Base-by-base conservation (phyloP, 1,139 yeast species). In the Kodamaea suecica region DNA sequence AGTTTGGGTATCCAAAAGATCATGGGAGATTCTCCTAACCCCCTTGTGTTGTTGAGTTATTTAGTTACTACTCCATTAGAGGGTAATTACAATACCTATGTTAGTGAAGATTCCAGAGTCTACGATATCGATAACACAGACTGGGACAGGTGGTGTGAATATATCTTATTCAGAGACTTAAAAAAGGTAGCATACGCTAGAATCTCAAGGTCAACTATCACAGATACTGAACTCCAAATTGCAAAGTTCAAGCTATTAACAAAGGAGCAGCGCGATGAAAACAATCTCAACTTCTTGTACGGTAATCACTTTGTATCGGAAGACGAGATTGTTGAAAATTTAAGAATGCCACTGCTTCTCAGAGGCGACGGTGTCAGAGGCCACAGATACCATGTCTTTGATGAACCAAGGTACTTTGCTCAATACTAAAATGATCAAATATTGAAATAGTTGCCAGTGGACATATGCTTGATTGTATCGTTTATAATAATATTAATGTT, bases 121-220 rank as follows among this genome's bases (percentile, higher is more conserved):
- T 78, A 81, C 49, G 98, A 92, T 58, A 88, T 92, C 47, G 98
- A 92, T 56, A 82, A 90, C 34, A 70, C 84, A 8, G 98, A 92
- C 57, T 86, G 94, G 84, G 98, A 92, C 56, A 78, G 98, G 64
- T 92, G 98, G 98, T 92, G 98, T 65, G 95, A 92, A 63, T 92
- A 92, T 62, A 88, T 92, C 43, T 66, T 92, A 47, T 92, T 84
- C 73, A 84, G 92, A 58, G 82, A 84, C 41, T 66, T 92, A 61
- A 83, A 79, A 58, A 84, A 96, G 59, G 79, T 85, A 2, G 97
- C 95, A 1, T 92, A 92, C 57, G 97, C 97, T 2, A 79, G 98
- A 58, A 84, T 92, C 27, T 82, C 95, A 31, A 76, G 98, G 54
- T 86, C 95, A 6, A 82, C 96, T 2, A 90, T 92, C 47, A 92